phyloP scores from a whole-genome alignment of 179 eudicot species.

The Nepenthes alata region DNA sequence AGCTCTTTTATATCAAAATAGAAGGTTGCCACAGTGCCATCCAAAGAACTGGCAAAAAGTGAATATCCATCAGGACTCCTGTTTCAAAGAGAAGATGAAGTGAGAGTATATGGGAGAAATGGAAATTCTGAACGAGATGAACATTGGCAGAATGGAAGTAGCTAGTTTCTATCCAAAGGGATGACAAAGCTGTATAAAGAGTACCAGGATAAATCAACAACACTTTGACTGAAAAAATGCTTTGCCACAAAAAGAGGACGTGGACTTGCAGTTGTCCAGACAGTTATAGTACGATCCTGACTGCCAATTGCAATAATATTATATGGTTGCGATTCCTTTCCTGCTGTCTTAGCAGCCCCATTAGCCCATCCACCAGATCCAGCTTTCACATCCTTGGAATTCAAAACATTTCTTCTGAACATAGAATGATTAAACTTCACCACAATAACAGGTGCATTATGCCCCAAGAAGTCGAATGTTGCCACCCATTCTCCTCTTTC shows the following conservation, averaged over 20 bases:
- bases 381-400: slow-evolving; percentile 42
- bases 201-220: slow-evolving; percentile 93
- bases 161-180: neutral
- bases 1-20: slow-evolving; percentile 83
- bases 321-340: slow-evolving; percentile 73
- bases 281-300: slow-evolving; percentile 96
- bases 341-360: slow-evolving; percentile 66
- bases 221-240: slow-evolving; percentile 92
- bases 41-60: slow-evolving; percentile 90
- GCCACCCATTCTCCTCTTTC: slow-evolving; percentile 71
- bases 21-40: slow-evolving; percentile 85
- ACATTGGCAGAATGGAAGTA: neutral
- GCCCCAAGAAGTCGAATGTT: slow-evolving; percentile 86
- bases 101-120: neutral
- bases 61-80: slow-evolving; percentile 99
- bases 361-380: slow-evolving; percentile 70
- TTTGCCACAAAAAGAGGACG: slow-evolving; percentile 97
- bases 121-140: neutral
- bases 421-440: slow-evolving; percentile 93
- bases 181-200: neutral
- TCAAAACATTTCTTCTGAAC: slow-evolving; percentile 53
- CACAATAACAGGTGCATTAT: slow-evolving; percentile 91
- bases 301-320: slow-evolving; percentile 95
- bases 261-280: slow-evolving; percentile 97
- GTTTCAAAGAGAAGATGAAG: slow-evolving; percentile 15